Evolutionary conservation across 1,139 yeast species (phyloP), one percentile per base, ranked within the genome.

Genomic region (Meyerozyma athensensis): DNA sequence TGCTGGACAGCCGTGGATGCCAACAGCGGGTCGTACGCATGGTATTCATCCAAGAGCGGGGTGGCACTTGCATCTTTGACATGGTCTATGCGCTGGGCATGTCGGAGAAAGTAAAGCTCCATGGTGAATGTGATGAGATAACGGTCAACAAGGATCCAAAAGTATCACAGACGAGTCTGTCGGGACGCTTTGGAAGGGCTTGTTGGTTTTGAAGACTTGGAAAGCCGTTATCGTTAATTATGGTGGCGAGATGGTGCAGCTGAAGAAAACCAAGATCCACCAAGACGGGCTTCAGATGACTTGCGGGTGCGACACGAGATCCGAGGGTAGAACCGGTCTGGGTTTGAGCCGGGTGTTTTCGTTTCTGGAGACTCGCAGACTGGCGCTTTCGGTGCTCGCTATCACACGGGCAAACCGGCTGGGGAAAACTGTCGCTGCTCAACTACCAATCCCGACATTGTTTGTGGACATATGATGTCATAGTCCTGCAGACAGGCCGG

Each of bases 41-140:
- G 54, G 45, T 60, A 67, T 18, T 62, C 64, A 7, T 56, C 44
- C 16, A 48, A 39, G 12, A 67, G 36, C 3, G 72, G 64, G 28
- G 43, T 44, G 19, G 67, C 64, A 9, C 36, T 24, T 7, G 61
- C 53, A 21, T 46, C 48, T 30, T 47, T 39, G 37, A 63, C 69
- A 44, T 68, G 73, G 49, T 70, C 75, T 37, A 68, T 65, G 42
- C 75, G 56, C 37, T 60, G 58, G 26, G 72, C 75, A 52, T 70
- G 76, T 40, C 76, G 71, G 44, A 70, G 56, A 54, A 70, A 70
- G 52, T 56, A 67, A 43, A 70, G 54, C 52, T 70, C 75, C 32
- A 28, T 28, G 13, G 16, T 18, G 7, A 21, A 21, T 10, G 23
- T 21, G 23, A 10, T 21, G 23, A 21, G 23, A 21, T 21, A 21